Percentiles rank a stretch among this genome's conserved stretches.
Conservation (phyloP, 2,329 filamentous ascomycete genomes). For the Sporothrix globosa region DNA sequence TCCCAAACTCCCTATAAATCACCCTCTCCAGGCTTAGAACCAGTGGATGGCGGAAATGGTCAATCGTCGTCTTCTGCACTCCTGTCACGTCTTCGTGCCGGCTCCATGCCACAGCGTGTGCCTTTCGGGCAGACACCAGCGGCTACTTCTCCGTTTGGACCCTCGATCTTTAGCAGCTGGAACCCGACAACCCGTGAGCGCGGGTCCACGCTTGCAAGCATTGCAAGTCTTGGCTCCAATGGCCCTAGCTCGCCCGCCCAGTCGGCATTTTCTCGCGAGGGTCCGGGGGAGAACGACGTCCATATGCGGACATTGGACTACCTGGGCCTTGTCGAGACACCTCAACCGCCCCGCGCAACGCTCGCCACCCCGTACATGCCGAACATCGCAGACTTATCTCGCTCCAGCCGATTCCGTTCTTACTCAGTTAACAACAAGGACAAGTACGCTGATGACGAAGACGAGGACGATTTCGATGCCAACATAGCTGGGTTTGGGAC, state of each 20-base stretch:
- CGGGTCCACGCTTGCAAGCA: conserved; percentile 79
- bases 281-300: conserved; percentile 82
- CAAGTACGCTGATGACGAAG: conserved; percentile 90
- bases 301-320: conserved; percentile 91
- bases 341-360: conserved; percentile 75
- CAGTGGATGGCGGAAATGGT: conserved; percentile 48
- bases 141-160: conserved; percentile 73
- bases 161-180: conserved; percentile 90
- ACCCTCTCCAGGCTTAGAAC: conserved; percentile 58
- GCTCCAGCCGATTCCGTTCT: conserved; percentile 87
- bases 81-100: conserved; percentile 83
- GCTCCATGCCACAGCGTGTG: conserved; percentile 89
- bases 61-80: conserved; percentile 65
- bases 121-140: conserved; percentile 62
- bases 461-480: conserved; percentile 72
- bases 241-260: conserved; percentile 84
- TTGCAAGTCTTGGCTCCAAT: conserved; percentile 87
- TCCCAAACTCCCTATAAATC: conserved; percentile 86
- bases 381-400: conserved; percentile 74
- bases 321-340: conserved; percentile 89
- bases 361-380: conserved; percentile 75
- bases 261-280: conserved; percentile 83
- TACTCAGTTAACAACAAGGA: conserved; percentile 99
- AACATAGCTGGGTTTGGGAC: conserved; percentile 57
- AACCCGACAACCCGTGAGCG: conserved; percentile 73